Percentiles rank a stretch among this genome's conserved stretches.
phyloP scores from a whole-genome alignment of 2,329 filamentous ascomycete species.

The Magnaporthiopsis incrustans region DNA sequence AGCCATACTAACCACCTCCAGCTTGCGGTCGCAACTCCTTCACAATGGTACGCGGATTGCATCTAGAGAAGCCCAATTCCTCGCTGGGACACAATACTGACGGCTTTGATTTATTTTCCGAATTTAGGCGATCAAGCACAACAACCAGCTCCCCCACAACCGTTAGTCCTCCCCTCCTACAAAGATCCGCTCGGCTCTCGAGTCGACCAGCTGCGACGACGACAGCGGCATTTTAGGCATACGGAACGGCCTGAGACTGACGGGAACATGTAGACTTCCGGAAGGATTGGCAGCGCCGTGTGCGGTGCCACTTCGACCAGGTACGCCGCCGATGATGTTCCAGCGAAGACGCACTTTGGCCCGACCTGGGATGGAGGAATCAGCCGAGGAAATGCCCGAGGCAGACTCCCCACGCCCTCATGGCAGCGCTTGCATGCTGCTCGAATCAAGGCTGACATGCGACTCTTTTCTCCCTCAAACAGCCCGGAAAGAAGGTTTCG shows the following conservation, averaged over 20 bases:
- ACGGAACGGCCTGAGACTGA: conserved; percentile 26
- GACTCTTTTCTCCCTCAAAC: conserved; percentile 24
- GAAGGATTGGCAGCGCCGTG: conserved; percentile 99
- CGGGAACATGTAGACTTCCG: conserved; percentile 67
- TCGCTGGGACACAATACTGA: conserved; percentile 17
- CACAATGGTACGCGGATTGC: conserved; percentile 40
- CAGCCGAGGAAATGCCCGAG: conserved; percentile 2
- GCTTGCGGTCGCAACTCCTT: conserved; percentile 42
- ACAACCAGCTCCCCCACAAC: conserved; percentile 96
- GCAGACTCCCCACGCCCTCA: too few species aligned
- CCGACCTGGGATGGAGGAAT: background rate
- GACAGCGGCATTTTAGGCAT: conserved; percentile 17
- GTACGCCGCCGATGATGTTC: conserved; percentile 43
- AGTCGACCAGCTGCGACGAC: conserved; percentile 19
- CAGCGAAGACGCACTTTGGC: too few species aligned
- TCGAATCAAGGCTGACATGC: conserved; percentile 20
- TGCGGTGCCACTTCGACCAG: conserved; percentile 99
- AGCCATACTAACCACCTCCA: conserved; percentile 9
- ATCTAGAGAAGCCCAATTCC: background rate
- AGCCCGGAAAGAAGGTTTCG: conserved; percentile 95
- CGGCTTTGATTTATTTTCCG: conserved; percentile 25
- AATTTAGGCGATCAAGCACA: conserved; percentile 93
- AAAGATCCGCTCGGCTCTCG: conserved; percentile 15
- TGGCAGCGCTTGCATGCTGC: background rate
- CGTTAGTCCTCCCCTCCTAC: conserved; percentile 47